Evolutionary conservation across 106 monocot genomes (phyloP).

Genomic region (Platanthera zijinensis): DNA sequence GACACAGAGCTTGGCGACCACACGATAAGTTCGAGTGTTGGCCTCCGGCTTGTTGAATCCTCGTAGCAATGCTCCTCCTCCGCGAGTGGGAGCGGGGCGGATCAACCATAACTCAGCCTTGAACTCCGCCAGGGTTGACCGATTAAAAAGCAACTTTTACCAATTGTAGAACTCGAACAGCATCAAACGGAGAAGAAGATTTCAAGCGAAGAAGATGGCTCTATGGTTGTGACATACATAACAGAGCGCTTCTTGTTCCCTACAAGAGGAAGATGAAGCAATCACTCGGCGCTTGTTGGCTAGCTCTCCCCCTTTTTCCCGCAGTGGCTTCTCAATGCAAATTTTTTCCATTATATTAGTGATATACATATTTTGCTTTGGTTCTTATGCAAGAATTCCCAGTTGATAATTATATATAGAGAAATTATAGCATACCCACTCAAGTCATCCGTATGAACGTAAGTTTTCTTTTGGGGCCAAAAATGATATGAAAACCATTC

Average conservation of each 20-base stretch:
- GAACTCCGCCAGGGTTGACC: slow-evolving; percentile 45
- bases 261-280: no score
- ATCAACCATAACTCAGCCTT: slow-evolving; percentile 50
- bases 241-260: no score
- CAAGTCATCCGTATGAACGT: no score
- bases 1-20: not conserved
- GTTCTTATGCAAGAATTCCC: no score
- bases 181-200: not conserved
- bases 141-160: slow-evolving; percentile 1
- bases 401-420: no score
- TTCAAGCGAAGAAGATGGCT: not conserved
- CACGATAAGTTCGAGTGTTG: not conserved
- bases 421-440: no score
- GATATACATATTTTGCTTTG: no score
- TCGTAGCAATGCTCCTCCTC: slow-evolving; percentile 1
- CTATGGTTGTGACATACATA: not conserved
- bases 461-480: no score
- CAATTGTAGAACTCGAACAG: not conserved
- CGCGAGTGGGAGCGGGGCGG: slow-evolving; percentile 25
- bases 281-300: not conserved
- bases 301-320: not conserved
- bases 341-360: no score
- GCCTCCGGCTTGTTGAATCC: not conserved
- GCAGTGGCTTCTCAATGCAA: not conserved
- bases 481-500: no score